Conservation (phyloP, 202 grass and related monocot genomes). For the Sporobolus alterniflorus region DNA sequence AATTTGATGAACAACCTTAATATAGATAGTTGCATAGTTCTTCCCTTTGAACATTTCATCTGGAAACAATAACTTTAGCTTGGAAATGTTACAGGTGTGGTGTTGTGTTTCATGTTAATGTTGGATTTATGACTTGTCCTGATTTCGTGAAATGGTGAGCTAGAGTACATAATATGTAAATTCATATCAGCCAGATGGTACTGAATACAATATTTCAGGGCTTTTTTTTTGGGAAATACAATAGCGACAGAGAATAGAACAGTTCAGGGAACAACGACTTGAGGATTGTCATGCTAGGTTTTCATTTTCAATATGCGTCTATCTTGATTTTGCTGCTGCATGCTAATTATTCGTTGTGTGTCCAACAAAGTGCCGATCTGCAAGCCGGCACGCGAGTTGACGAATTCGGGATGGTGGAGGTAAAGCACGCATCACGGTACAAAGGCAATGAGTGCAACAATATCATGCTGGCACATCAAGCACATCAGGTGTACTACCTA, state of each 20-base stretch:
- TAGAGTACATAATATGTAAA: not conserved
- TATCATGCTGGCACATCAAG: too few relatives aligned
- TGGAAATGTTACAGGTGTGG: not conserved
- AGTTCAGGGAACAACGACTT: not conserved
- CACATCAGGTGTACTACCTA: too few relatives aligned
- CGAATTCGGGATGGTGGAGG: too few relatives aligned
- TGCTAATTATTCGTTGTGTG: conserved; percentile 9
- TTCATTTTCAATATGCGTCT: conserved; percentile 9
- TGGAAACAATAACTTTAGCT: conserved; percentile 19
- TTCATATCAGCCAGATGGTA: not conserved
- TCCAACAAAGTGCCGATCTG: not conserved
- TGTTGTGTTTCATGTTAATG: not conserved
- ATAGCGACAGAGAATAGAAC: not conserved
- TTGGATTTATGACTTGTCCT: conserved; percentile 4
- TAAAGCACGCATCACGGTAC: too few relatives aligned
- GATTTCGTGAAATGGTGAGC: not conserved
- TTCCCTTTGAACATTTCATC: conserved; percentile 1
- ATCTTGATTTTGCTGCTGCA: conserved; percentile 9
- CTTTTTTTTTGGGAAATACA: not conserved
- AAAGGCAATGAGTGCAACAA: too few relatives aligned
- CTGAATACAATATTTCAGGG: not conserved
- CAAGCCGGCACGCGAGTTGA: too few relatives aligned
- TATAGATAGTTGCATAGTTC: not conserved
- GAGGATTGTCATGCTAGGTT: not conserved
- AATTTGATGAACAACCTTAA: not conserved